Percentiles rank a stretch among this genome's conserved stretches.
Conservation (phyloP, 1,284 basidiomycete species). For the Apiotrichum mycotoxinovorans region DNA sequence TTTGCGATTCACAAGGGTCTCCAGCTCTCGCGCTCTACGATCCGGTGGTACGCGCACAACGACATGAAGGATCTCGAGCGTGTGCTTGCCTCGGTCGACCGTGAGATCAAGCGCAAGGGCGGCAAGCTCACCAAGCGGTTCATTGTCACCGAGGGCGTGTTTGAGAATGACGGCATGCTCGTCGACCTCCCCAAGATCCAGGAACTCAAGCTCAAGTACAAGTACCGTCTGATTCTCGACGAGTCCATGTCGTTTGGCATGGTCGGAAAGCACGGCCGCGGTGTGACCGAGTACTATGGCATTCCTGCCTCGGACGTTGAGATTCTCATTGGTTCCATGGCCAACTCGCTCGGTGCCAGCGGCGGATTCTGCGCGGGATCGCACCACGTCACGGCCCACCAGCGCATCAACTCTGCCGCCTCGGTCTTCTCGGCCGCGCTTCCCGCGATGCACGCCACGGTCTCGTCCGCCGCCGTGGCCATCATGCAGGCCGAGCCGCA, state of each 20-base stretch:
- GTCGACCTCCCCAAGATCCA: slow-evolving; percentile 78
- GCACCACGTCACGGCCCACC: slow-evolving; percentile 77
- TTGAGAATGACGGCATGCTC: slow-evolving; percentile 91
- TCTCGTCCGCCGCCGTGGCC: slow-evolving; percentile 77
- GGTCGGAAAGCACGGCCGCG: slow-evolving; percentile 87
- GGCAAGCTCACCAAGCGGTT: slow-evolving; percentile 83
- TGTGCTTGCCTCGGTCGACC: slow-evolving; percentile 75
- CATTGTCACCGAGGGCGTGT: slow-evolving; percentile 96
- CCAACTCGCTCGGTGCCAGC: slow-evolving; percentile 74
- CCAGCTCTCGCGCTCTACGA: slow-evolving; percentile 86
- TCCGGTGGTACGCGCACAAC: slow-evolving; percentile 96
- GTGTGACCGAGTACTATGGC: slow-evolving; percentile 88
- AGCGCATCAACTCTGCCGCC: slow-evolving; percentile 94
- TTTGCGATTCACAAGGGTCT: slow-evolving; percentile 98
- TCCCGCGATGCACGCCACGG: slow-evolving; percentile 83
- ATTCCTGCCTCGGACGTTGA: slow-evolving; percentile 63
- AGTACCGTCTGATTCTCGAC: slow-evolving; percentile 92
- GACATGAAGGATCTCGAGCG: slow-evolving; percentile 87
- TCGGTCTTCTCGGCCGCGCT: slow-evolving; percentile 96
- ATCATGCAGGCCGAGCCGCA: slow-evolving; percentile 71
- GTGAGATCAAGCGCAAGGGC: slow-evolving; percentile 79
- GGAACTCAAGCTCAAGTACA: slow-evolving; percentile 91
- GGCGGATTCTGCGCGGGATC: slow-evolving; percentile 97
- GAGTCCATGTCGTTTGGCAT: slow-evolving; percentile 91
- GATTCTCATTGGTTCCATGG: slow-evolving; percentile 70